A percentile compares a stretch with the other conserved stretches of the same genome.
Evolutionary conservation across 2,329 filamentous ascomycete species (phyloP).

Genomic region (Xylariales sp.): DNA sequence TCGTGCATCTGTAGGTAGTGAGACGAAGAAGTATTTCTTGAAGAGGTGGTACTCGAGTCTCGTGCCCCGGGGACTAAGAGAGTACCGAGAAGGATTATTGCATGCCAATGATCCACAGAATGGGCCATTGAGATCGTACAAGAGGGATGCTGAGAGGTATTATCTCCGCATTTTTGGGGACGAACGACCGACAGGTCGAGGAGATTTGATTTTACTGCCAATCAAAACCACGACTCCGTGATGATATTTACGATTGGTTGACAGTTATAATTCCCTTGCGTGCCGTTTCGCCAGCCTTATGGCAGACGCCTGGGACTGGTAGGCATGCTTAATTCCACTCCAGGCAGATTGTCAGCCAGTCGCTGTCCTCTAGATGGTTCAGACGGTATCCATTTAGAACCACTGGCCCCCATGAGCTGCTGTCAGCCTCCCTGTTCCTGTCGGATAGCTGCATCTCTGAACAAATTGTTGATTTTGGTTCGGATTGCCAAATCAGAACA

Average conservation of each 20-base stretch:
- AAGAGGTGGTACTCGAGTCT: neutral
- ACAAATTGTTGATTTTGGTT: slow-evolving; percentile 11
- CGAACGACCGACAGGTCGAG: slow-evolving; percentile 12
- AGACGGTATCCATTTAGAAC: slow-evolving; percentile 13
- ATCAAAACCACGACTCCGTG: slow-evolving; percentile 17
- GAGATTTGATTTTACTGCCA: slow-evolving; percentile 18
- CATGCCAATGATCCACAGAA: slow-evolving; percentile 3
- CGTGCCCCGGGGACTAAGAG: neutral
- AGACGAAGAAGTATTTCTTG: neutral
- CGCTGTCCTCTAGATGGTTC: slow-evolving; percentile 11
- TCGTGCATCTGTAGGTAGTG: slow-evolving; percentile 1
- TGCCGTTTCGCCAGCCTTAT: slow-evolving; percentile 12
- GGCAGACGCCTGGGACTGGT: slow-evolving; percentile 4
- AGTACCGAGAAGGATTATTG: neutral
- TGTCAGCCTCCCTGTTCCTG: slow-evolving; percentile 17
- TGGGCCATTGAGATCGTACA: neutral
- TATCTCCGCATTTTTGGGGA: slow-evolving; percentile 20
- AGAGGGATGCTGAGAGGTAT: neutral
- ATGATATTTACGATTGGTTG: slow-evolving; percentile 22
- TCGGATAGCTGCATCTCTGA: slow-evolving; percentile 16
- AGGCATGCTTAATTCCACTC: slow-evolving; percentile 13
- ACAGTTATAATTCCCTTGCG: slow-evolving; percentile 6
- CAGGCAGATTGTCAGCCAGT: slow-evolving; percentile 15
- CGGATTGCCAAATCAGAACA: slow-evolving; percentile 4
- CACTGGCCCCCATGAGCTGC: slow-evolving; percentile 15